A percentile compares a stretch with the other conserved stretches of the same genome.
phyloP scores from a whole-genome alignment of 306 rosid genomes.

The Cucurbita argyrosperma region DNA sequence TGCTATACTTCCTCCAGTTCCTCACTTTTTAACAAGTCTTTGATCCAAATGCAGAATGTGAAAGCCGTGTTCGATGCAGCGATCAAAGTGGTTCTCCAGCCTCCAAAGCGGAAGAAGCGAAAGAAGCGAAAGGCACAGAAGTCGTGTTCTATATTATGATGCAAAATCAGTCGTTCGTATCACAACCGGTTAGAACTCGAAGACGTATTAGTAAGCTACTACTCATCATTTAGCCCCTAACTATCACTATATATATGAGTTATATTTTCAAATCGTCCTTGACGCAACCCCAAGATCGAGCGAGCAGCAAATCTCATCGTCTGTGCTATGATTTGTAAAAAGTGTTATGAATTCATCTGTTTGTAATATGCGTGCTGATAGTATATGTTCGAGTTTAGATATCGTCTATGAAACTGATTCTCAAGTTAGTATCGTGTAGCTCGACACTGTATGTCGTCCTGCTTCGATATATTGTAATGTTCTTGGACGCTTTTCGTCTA shows the following conservation, averaged over 20 bases:
- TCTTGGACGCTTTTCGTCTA: not conserved
- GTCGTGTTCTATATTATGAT: slow-evolving; percentile 74
- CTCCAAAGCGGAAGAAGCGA: slow-evolving; percentile 70
- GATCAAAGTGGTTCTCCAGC: slow-evolving; percentile 90
- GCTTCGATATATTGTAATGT: not conserved
- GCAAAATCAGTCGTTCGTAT: not conserved
- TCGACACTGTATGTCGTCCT: not conserved
- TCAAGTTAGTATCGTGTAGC: not conserved
- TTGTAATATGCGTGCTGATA: not conserved
- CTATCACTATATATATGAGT: not conserved
- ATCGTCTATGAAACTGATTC: not conserved
- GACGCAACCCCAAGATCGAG: not conserved
- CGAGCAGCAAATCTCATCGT: not conserved
- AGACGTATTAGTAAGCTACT: not conserved
- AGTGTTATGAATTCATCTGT: not conserved
- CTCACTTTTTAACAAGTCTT: not conserved
- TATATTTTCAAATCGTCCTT: not conserved
- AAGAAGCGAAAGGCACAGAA: slow-evolving; percentile 69
- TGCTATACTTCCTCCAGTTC: not conserved
- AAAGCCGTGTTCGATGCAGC: slow-evolving; percentile 93
- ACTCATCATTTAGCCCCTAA: not conserved
- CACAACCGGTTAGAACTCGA: not conserved
- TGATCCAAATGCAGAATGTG: slow-evolving; percentile 52
- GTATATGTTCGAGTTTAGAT: not conserved
- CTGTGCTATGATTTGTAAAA: slow-evolving; percentile 1